phyloP scores from a whole-genome alignment of 768 basidiomycete species.

The Mrakia frigida region DNA sequence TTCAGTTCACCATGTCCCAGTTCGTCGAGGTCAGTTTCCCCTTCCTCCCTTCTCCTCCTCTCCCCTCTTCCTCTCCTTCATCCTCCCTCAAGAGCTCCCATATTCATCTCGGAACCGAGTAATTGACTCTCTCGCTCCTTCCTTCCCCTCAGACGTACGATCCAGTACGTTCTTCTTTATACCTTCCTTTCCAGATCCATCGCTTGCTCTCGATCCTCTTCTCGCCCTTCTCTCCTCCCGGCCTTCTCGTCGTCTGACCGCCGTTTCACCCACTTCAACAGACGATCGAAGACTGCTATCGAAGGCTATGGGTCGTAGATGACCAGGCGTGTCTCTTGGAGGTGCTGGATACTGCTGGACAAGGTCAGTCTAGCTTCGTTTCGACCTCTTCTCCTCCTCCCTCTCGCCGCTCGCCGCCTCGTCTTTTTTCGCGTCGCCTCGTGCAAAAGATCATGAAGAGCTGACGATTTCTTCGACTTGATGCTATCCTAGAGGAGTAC shows the following conservation, averaged over 20 bases:
- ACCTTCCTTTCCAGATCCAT: not conserved
- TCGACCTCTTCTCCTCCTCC: not conserved
- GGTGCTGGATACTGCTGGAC: slow-evolving; percentile 94
- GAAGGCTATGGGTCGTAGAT: slow-evolving; percentile 90
- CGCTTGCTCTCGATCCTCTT: not conserved
- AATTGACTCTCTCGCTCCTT: slow-evolving; percentile 3
- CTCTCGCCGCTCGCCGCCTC: not conserved
- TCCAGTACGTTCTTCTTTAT: slow-evolving; percentile 47
- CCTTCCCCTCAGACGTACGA: slow-evolving; percentile 74
- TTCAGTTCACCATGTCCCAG: slow-evolving; percentile 92
- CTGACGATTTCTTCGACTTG: no score
- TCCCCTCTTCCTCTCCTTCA: not conserved
- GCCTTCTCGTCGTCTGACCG: not conserved
- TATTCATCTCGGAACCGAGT: not conserved
- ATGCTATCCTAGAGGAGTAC: slow-evolving; percentile 70
- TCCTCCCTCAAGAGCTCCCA: not conserved
- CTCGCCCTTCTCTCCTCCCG: not conserved
- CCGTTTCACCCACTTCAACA: not conserved
- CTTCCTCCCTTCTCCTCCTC: not conserved
- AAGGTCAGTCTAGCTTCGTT: slow-evolving; percentile 59
- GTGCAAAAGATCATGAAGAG: not conserved
- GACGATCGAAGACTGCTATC: slow-evolving; percentile 96
- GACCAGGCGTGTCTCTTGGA: slow-evolving; percentile 93
- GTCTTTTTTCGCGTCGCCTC: not conserved
- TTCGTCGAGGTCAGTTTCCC: slow-evolving; percentile 68